phyloP scores from a whole-genome alignment of 164 flowering plant genomes.

The Stephania cephalantha region DNA sequence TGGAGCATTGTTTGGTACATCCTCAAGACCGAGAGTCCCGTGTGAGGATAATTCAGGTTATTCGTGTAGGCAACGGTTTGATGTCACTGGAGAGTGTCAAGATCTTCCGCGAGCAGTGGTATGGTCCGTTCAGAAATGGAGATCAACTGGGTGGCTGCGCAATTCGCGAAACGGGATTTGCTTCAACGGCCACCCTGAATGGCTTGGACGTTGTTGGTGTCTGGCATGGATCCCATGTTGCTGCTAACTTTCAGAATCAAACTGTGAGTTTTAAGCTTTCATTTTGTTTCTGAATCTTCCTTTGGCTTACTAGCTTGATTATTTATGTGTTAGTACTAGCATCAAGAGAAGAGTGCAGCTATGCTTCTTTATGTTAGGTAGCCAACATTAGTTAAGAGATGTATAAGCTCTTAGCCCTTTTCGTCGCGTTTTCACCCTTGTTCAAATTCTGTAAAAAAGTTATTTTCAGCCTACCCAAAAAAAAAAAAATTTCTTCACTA shows the following conservation, averaged over 20 bases:
- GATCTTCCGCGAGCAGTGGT: conserved; percentile 89
- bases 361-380: no score
- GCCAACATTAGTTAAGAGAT: no score
- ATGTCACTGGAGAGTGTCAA: conserved; percentile 31
- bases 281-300: background rate
- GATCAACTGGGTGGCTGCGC: conserved; percentile 93
- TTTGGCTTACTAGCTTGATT: background rate
- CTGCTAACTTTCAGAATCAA: conserved; percentile 37
- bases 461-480: no score
- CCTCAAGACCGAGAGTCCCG: conserved; percentile 66
- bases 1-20: conserved; percentile 86
- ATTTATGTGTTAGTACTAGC: background rate
- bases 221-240: conserved; percentile 49
- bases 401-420: no score
- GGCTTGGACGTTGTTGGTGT: conserved; percentile 50
- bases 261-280: conserved; percentile 34
- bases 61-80: conserved; percentile 30
- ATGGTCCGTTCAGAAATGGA: conserved; percentile 92
- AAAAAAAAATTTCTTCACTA: no score
- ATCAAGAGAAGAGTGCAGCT: background rate
- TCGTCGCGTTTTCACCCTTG: no score
- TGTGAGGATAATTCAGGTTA: conserved; percentile 64
- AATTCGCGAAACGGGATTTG: conserved; percentile 80
- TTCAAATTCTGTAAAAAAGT: no score
- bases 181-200: conserved; percentile 50